Conservation (phyloP, 345 rosid species). For the Noccaea caerulescens region DNA sequence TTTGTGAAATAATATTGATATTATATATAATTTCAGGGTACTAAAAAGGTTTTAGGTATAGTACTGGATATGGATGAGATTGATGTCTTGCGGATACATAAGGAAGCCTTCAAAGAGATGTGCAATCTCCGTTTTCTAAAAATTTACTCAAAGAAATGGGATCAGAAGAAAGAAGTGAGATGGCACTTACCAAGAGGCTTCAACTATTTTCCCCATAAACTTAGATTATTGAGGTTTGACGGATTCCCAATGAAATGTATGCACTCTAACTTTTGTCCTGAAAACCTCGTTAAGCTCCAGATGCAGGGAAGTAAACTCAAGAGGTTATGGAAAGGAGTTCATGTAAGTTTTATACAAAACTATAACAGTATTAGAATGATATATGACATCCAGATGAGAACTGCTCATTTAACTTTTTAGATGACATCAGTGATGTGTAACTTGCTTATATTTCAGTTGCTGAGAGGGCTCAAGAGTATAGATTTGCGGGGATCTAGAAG, state of each 20-base stretch:
- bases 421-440: background rate
- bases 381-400: too few species aligned
- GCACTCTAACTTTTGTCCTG: conserved; percentile 20
- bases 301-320: background rate
- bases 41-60: conserved; percentile 29
- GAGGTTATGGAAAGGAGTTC: background rate
- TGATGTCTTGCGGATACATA: background rate
- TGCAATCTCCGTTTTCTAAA: conserved; percentile 25
- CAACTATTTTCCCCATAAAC: conserved; percentile 17
- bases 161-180: background rate
- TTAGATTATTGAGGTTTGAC: conserved; percentile 11
- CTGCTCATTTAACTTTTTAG: background rate
- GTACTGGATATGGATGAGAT: background rate
- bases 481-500: background rate
- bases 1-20: background rate
- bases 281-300: conserved; percentile 8
- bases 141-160: background rate
- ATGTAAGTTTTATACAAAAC: background rate
- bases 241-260: conserved; percentile 25
- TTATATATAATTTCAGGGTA: conserved; percentile 17
- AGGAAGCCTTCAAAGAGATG: conserved; percentile 27
- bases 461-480: background rate
- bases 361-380: too few species aligned
- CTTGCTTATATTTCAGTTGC: background rate
- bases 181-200: background rate